Base-by-base conservation (phyloP, 345 rosid genomes). In the Gossypium sturtianum region DNA sequence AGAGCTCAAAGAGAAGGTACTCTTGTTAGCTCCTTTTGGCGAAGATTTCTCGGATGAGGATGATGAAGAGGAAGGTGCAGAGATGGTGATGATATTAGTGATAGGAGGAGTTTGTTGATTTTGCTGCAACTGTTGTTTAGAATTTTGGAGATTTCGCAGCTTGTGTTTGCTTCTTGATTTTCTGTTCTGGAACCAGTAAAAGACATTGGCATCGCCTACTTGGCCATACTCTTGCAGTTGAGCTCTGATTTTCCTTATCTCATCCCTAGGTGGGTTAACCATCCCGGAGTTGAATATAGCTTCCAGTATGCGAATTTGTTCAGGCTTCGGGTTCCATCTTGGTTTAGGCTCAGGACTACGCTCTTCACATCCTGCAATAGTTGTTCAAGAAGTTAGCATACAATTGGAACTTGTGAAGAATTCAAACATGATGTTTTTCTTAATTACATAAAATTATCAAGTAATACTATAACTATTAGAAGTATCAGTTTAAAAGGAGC, bases 261-360 rank as follows among this genome's bases (percentile, higher is more conserved):
- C 99, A 34, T 96, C 99, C 80, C 99, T 85, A 0, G 98, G 98
- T 7, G 99, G 99, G 78, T 96, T 96, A 65, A 96, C 97, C 97
- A 96, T 91, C 58, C 99, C 99, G 7, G 99, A 96, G 82, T 96
- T 92, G 74, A 96, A 96, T 79, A 96, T 96, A 7, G 94, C 91
- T 82, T 96, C 99, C 25, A 96, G 88, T 20, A 96, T 91, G 43
- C 93, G 86, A 75, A 96, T 93, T 83, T 96, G 99, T 85, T 96
- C 99, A 5, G 99, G 99, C 75, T 89, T 96, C 12, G 99, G 99
- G 78, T 96, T 96, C 99, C 99, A 96, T 80, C 99, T 88, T 0
- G 97, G 99, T 79, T 96, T 96, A 22, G 99, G 98, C 78, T 96
- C 99, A 9, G 97, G 97, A 49, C 93, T 90, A 61, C 95, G 80